A percentile compares a stretch with the other conserved stretches of the same genome.
Evolutionary conservation across 768 basidiomycete genomes (phyloP).

Genomic region (Guyanaporus albipodus): DNA sequence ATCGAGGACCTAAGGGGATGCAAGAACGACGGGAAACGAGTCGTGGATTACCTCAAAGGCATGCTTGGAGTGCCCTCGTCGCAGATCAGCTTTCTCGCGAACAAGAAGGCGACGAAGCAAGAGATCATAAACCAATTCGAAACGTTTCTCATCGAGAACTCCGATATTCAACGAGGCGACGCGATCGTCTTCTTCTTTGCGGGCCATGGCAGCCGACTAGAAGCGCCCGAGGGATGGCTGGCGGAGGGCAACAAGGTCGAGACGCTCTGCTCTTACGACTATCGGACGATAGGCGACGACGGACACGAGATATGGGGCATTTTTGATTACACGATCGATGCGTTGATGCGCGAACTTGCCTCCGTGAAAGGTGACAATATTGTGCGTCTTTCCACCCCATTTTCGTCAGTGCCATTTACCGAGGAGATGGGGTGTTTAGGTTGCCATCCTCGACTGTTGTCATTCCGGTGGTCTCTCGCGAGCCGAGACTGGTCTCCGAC

Average conservation of each 20-base stretch:
- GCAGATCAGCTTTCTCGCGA: conserved; percentile 13
- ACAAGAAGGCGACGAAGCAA: conserved; percentile 10
- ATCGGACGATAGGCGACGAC: conserved; percentile 1
- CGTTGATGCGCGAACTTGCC: conserved; percentile 14
- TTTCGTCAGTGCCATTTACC: background rate
- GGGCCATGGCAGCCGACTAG: conserved; percentile 10
- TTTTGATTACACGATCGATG: conserved; percentile 13
- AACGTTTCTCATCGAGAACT: conserved; percentile 9
- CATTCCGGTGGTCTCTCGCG: conserved; percentile 20
- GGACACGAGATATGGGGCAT: conserved; percentile 9
- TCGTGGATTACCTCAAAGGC: conserved; percentile 7
- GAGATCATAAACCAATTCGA: conserved; percentile 6
- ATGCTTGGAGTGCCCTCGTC: conserved; percentile 12
- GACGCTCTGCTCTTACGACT: conserved; percentile 13
- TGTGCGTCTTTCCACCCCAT: background rate
- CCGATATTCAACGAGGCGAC: conserved; percentile 10
- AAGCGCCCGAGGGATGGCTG: conserved; percentile 18
- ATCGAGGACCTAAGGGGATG: conserved; percentile 6
- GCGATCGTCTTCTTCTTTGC: conserved; percentile 19
- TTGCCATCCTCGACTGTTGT: conserved; percentile 20
- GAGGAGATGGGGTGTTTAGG: background rate
- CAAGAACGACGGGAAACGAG: conserved; percentile 15
- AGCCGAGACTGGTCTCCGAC: background rate
- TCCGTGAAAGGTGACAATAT: conserved; percentile 18
- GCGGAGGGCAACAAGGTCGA: conserved; percentile 13